Conservation (phyloP, 345 rosid species). For the Schrenkiella parvula region DNA sequence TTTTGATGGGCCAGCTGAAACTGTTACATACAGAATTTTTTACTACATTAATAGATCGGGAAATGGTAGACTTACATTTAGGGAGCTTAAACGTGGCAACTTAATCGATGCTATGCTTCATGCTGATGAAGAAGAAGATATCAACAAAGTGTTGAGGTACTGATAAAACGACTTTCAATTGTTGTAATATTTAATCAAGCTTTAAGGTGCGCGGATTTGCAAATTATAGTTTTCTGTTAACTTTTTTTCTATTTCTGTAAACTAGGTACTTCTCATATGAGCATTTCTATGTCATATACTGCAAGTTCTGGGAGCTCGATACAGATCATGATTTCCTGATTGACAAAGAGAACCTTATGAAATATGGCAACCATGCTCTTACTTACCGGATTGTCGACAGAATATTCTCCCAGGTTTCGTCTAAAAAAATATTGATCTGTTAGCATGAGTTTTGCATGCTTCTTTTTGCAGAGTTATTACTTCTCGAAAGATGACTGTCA, state of each 20-base stretch:
- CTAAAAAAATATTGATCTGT: background rate
- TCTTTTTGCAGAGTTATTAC: background rate
- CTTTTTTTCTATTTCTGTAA: background rate
- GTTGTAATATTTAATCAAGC: background rate
- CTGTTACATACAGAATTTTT: constrained; percentile 90
- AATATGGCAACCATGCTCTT: constrained; percentile 98
- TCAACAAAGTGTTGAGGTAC: constrained; percentile 95
- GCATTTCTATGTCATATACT: constrained; percentile 94
- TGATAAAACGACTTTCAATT: background rate
- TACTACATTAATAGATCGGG: constrained; percentile 90
- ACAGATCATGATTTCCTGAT: constrained; percentile 94
- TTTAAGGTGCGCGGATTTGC: background rate
- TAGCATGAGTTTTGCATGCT: background rate
- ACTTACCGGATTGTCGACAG: constrained; percentile 95
- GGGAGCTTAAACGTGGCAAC: constrained; percentile 91
- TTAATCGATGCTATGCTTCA: constrained; percentile 82
- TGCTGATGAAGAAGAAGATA: constrained; percentile 98
- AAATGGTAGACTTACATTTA: constrained; percentile 77
- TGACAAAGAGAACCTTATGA: constrained; percentile 93
- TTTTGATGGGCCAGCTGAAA: constrained; percentile 73
- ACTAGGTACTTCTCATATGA: constrained; percentile 91
- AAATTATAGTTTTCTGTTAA: background rate
- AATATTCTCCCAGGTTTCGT: constrained; percentile 88
- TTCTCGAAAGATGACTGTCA: background rate
- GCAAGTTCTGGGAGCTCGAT: constrained; percentile 99